phyloP scores from a whole-genome alignment of 2,329 filamentous ascomycete genomes.

The Neonectria faginata region DNA sequence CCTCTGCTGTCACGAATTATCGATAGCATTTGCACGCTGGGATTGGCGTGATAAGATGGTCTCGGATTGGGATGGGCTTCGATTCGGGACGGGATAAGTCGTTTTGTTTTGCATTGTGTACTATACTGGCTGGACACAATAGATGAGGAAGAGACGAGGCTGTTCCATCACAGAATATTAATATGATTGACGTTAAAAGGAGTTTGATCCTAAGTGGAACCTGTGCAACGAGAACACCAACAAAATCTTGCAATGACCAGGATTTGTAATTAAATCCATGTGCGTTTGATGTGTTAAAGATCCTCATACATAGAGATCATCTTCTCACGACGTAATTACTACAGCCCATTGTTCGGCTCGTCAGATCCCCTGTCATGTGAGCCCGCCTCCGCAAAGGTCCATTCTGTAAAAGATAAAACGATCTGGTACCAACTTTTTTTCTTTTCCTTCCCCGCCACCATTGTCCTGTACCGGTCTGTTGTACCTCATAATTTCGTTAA shows the following conservation, averaged over 20 bases:
- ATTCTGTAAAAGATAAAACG: constrained; percentile 18
- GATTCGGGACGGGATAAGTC: constrained; percentile 8
- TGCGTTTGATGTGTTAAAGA: constrained; percentile 4
- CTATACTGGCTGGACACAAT: constrained; percentile 22
- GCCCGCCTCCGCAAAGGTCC: constrained; percentile 1
- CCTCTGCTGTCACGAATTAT: constrained; percentile 3
- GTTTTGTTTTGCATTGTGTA: constrained; percentile 18
- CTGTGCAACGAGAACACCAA: not conserved
- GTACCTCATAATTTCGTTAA: constrained; percentile 41
- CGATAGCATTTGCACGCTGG: constrained; percentile 8
- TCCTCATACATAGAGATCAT: not conserved
- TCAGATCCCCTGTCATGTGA: not conserved
- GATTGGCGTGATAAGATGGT: constrained; percentile 10
- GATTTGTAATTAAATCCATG: constrained; percentile 1
- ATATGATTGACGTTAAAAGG: constrained; percentile 11
- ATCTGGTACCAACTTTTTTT: constrained; percentile 26
- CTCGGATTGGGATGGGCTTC: constrained; percentile 11
- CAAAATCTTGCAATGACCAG: not conserved
- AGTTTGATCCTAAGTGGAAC: not conserved
- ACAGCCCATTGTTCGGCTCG: constrained; percentile 8
- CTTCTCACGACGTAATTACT: not conserved
- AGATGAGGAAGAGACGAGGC: constrained; percentile 13
- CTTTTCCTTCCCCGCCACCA: constrained; percentile 16
- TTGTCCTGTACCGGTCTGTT: constrained; percentile 18
- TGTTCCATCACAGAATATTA: constrained; percentile 10